Evolutionary conservation across 2,329 filamentous ascomycete species (phyloP).

Genomic region (Sporothrix mexicana): DNA sequence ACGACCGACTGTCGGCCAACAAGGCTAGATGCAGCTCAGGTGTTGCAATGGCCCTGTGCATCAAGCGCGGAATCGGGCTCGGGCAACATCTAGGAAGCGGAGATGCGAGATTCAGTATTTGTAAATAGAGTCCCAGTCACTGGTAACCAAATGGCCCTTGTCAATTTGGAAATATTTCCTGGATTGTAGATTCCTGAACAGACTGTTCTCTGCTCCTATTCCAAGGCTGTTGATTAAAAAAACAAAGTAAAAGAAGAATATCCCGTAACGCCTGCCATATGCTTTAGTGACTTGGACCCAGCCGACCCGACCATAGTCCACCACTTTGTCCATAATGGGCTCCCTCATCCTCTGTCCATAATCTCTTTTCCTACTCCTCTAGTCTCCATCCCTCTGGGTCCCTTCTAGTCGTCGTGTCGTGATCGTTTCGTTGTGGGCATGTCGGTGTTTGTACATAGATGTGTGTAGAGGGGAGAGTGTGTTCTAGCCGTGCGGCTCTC

Average conservation of each 20-base stretch:
- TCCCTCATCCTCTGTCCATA: neutral
- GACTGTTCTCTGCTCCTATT: constrained; percentile 14
- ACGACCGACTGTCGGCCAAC: neutral
- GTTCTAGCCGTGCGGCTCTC: too few species aligned
- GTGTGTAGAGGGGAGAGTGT: neutral
- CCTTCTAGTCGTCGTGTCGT: neutral
- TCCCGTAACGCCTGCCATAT: constrained; percentile 4
- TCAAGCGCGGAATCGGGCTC: neutral
- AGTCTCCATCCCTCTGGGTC: neutral
- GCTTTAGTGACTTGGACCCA: neutral
- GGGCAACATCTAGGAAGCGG: neutral
- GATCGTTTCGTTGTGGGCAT: neutral
- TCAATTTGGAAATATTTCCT: neutral
- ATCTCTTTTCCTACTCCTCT: too few species aligned
- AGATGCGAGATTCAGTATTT: constrained; percentile 16
- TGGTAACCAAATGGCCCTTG: neutral
- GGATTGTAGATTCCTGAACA: neutral
- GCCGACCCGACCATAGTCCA: too few species aligned
- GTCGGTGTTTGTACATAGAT: neutral
- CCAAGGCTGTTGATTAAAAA: neutral
- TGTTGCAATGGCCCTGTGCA: neutral
- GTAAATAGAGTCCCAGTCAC: neutral
- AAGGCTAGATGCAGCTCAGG: constrained; percentile 4
- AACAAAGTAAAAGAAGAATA: neutral
- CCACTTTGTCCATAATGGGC: neutral